Evolutionary conservation across 805 yeast genomes (phyloP).

Genomic region (Candida schatavii): DNA sequence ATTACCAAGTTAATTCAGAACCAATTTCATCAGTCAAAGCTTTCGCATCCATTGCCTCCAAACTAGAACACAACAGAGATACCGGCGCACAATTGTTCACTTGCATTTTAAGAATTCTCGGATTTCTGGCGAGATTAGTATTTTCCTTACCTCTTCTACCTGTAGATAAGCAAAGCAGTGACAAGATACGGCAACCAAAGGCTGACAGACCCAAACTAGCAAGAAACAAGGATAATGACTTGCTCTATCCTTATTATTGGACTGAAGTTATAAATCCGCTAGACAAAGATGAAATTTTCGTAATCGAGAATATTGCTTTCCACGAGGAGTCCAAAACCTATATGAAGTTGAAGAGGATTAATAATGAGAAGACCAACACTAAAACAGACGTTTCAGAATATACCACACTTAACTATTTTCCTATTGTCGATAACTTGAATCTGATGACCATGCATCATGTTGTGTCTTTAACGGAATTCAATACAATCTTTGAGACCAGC

Average conservation of each 20-base stretch:
- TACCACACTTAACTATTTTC: slow-evolving; percentile 17
- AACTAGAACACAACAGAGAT: slow-evolving; percentile 30
- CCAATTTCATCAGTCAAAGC: not conserved
- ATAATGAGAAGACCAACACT: not conserved
- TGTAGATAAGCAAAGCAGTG: slow-evolving; percentile 8
- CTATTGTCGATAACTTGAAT: slow-evolving; percentile 20
- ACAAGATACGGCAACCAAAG: slow-evolving; percentile 21
- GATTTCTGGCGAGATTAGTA: slow-evolving; percentile 28
- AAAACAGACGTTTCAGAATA: not conserved
- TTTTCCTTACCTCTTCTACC: slow-evolving; percentile 29
- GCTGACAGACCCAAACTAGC: slow-evolving; percentile 16
- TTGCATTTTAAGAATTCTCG: slow-evolving; percentile 24
- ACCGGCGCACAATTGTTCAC: slow-evolving; percentile 33
- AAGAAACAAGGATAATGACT: slow-evolving; percentile 27
- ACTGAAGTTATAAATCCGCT: slow-evolving; percentile 33
- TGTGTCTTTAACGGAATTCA: slow-evolving; percentile 16
- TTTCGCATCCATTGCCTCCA: slow-evolving; percentile 15
- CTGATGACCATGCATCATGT: slow-evolving; percentile 32
- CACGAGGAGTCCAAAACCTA: slow-evolving; percentile 26
- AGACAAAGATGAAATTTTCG: slow-evolving; percentile 19
- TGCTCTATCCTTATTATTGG: slow-evolving; percentile 36
- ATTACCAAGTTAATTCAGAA: not conserved
- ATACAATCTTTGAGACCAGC: slow-evolving; percentile 24
- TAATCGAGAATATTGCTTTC: slow-evolving; percentile 28
- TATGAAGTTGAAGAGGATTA: slow-evolving; percentile 17